Evolutionary conservation across 345 rosid species (phyloP), one percentile per base, ranked within the genome.

Genomic region (Gossypium herbaceum): DNA sequence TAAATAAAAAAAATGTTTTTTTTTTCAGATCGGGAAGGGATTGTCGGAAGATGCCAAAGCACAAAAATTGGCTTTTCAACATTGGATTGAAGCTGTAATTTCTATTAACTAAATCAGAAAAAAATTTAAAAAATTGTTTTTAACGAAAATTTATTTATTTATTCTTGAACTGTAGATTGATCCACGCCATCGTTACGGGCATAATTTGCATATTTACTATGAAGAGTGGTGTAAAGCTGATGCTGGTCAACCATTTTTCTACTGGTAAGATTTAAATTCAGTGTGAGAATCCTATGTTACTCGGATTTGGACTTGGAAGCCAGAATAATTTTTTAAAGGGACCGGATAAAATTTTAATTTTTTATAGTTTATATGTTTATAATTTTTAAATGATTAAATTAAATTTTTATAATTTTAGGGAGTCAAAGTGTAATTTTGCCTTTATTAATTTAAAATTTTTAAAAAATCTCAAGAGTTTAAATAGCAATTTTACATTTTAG

Each of bases 151-250:
- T 57, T 11, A 1, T 24, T 25, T 24, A 22, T 56, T 25, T 4
- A 12, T 64, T 2, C 2, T 50, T 4, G 25, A 9, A n/a, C 15
- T 72, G 72, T 73, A 94, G 98, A 92, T 91, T 79, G 98, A 94
- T 81, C 96, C 99, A 17, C 90, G 97, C 73, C 98, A 94, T 73
- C 90, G 97, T 4, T 94, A 91, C 76, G 98, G 97, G 65, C 97
- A 89, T 84, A 83, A 79, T 75, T 80, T 92, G 81, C 95, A 91
- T 83, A 15, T 19, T n/a, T 94, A 94, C 82, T 92, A 87, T 20
- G 87, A 89, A 51, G 93, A 82, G 70, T 94, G 98, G 99, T 86
- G 88, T 73, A 83, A 80, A 79, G 74, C 84, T 52, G 90, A 87
- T 67, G 88, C 95, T 75, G 92, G 94, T 65, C 93, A 91, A 81